phyloP scores from a whole-genome alignment of 2,329 filamentous ascomycete species.

The Alternaria panax region DNA sequence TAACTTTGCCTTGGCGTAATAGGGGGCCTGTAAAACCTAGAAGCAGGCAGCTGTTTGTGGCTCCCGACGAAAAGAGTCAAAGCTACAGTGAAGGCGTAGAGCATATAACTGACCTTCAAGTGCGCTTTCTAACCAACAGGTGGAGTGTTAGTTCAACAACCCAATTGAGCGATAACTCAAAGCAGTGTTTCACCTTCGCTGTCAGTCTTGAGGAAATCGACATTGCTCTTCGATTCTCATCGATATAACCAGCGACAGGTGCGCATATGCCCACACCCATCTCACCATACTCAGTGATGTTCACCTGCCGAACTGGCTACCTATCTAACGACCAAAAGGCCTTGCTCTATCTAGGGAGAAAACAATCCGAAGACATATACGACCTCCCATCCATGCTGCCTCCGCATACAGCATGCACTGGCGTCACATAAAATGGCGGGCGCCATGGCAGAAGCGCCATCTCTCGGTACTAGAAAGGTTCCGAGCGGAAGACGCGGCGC shows the following conservation, averaged over 20 bases:
- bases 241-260: not conserved
- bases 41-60: too few species aligned
- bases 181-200: not conserved
- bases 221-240: not conserved
- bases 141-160: not conserved
- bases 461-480: constrained; percentile 4
- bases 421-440: constrained; percentile 9
- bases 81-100: not conserved
- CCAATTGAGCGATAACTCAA: not conserved
- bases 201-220: not conserved
- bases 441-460: constrained; percentile 4
- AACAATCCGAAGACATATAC: not conserved
- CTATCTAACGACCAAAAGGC: not conserved
- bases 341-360: not conserved
- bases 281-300: not conserved
- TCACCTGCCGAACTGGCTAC: not conserved
- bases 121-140: not conserved
- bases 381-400: not conserved
- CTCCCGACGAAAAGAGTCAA: too few species aligned
- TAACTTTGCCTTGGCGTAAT: too few species aligned
- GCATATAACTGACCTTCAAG: not conserved
- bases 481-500: constrained; percentile 1
- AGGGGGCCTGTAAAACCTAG: too few species aligned
- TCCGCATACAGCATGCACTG: constrained; percentile 8
- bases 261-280: not conserved